Evolutionary conservation across 306 rosid species (phyloP).

Genomic region (Cotoneaster glaucophyllus): DNA sequence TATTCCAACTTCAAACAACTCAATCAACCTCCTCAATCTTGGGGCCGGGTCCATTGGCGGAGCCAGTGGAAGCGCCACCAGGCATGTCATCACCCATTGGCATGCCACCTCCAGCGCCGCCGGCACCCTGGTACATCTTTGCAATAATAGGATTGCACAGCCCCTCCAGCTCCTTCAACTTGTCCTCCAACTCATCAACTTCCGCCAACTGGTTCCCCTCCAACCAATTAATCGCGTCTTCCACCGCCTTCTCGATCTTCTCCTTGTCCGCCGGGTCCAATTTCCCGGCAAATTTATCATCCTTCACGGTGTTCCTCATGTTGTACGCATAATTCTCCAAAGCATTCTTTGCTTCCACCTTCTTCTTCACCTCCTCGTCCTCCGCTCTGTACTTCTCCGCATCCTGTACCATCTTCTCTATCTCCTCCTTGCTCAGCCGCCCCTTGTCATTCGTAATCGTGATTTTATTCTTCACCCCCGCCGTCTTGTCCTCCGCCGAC

Average conservation of each 20-base stretch:
- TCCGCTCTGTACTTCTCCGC: conserved; percentile 80
- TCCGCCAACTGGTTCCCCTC: conserved; percentile 77
- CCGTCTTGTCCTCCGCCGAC: conserved; percentile 73
- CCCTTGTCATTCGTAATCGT: conserved; percentile 81
- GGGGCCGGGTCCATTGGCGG: conserved; percentile 49
- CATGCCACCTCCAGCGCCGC: conserved; percentile 18
- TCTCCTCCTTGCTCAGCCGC: conserved; percentile 75
- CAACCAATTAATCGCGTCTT: conserved; percentile 57
- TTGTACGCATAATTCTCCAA: conserved; percentile 81
- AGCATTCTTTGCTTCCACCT: conserved; percentile 74
- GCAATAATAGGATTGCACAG: conserved; percentile 71
- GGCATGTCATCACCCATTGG: conserved; percentile 26
- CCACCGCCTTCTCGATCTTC: conserved; percentile 70
- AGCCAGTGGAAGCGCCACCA: conserved; percentile 21
- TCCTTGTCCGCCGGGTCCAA: conserved; percentile 44
- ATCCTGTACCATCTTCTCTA: conserved; percentile 76
- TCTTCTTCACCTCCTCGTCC: conserved; percentile 85
- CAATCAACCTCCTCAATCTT: conserved; percentile 86
- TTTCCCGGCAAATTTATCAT: conserved; percentile 59
- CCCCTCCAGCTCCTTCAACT: conserved; percentile 67
- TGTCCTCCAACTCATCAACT: conserved; percentile 77
- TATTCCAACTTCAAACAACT: not conserved
- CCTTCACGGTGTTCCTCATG: conserved; percentile 73
- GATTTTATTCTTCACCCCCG: conserved; percentile 84
- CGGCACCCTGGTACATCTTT: conserved; percentile 53